Percentiles rank a stretch among this genome's conserved stretches.
Evolutionary conservation across 805 yeast genomes (phyloP).

Genomic region (Komagataella pseudopastoris): DNA sequence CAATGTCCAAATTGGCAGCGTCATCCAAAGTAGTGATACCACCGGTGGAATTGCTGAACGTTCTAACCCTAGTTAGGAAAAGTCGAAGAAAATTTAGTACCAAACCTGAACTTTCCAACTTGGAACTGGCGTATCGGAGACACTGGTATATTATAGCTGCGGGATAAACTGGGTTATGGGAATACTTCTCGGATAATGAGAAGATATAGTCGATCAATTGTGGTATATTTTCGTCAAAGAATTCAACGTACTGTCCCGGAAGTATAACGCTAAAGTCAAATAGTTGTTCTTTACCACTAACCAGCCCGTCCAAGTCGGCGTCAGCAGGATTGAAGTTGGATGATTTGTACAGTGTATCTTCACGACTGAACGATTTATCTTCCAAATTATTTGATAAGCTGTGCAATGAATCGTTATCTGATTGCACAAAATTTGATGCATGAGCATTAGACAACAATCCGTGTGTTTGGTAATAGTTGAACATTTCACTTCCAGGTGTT

Average conservation of each 20-base stretch:
- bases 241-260: slow-evolving; percentile 48
- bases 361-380: slow-evolving; percentile 3
- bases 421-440: neutral
- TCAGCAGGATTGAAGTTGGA: slow-evolving; percentile 17
- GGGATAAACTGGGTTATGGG: slow-evolving; percentile 41
- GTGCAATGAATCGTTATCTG: neutral
- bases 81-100: slow-evolving; percentile 48
- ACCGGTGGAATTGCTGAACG: slow-evolving; percentile 45
- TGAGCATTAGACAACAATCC: slow-evolving; percentile 15
- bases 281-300: slow-evolving; percentile 11
- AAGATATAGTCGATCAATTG: slow-evolving; percentile 33
- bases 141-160: slow-evolving; percentile 62
- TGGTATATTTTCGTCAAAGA: slow-evolving; percentile 45
- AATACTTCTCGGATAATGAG: slow-evolving; percentile 26
- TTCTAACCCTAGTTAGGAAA: slow-evolving; percentile 45
- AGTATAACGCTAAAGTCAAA: slow-evolving; percentile 45
- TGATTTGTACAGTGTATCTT: slow-evolving; percentile 9
- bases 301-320: slow-evolving; percentile 20
- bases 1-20: slow-evolving; percentile 43
- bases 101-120: slow-evolving; percentile 37
- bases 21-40: slow-evolving; percentile 30
- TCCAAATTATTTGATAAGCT: slow-evolving; percentile 9
- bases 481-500: slow-evolving; percentile 39
- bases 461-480: slow-evolving; percentile 45
- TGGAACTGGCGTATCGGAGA: slow-evolving; percentile 51